Conservation (phyloP, 805 yeast genomes). For the Pichia exigua region DNA sequence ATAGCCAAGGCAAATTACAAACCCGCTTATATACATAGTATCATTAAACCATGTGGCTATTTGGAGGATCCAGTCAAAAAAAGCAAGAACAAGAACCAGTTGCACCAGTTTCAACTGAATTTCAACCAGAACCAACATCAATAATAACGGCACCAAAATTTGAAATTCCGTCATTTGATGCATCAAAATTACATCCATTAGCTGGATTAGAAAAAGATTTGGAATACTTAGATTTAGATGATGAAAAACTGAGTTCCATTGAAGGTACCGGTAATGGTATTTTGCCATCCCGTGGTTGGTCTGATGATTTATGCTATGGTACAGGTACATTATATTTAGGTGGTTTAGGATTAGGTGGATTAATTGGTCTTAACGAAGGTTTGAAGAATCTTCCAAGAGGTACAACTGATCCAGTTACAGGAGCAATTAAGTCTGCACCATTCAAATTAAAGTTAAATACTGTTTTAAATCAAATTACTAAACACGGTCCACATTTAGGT, state of each 20-base stretch:
- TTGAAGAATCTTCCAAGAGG: conserved; percentile 56
- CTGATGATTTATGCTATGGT: conserved; percentile 96
- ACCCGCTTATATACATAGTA: not conserved
- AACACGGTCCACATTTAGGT: conserved; percentile 93
- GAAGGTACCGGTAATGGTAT: conserved; percentile 81
- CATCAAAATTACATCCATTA: conserved; percentile 76
- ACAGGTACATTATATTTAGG: conserved; percentile 88
- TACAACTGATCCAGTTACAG: conserved; percentile 56
- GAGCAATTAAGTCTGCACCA: conserved; percentile 47
- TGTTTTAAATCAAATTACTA: conserved; percentile 82
- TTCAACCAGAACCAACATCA: not conserved
- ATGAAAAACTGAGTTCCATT: conserved; percentile 62
- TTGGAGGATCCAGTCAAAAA: conserved; percentile 10
- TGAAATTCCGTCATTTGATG: conserved; percentile 40
- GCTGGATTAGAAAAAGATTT: conserved; percentile 88
- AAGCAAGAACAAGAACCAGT: conserved; percentile 4
- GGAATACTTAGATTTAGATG: conserved; percentile 85
- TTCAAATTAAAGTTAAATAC: conserved; percentile 83
- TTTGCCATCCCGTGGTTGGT: conserved; percentile 95
- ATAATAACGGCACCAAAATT: conserved; percentile 20
- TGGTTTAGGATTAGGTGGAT: conserved; percentile 86
- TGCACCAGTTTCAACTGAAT: not conserved
- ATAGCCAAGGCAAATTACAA: not conserved
- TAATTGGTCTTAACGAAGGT: conserved; percentile 84
- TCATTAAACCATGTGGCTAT: conserved; percentile 16